Percentiles rank a stretch among this genome's conserved stretches.
Evolutionary conservation across 2,329 filamentous ascomycete genomes (phyloP).

Genomic region (Sordariomycetes sp.): DNA sequence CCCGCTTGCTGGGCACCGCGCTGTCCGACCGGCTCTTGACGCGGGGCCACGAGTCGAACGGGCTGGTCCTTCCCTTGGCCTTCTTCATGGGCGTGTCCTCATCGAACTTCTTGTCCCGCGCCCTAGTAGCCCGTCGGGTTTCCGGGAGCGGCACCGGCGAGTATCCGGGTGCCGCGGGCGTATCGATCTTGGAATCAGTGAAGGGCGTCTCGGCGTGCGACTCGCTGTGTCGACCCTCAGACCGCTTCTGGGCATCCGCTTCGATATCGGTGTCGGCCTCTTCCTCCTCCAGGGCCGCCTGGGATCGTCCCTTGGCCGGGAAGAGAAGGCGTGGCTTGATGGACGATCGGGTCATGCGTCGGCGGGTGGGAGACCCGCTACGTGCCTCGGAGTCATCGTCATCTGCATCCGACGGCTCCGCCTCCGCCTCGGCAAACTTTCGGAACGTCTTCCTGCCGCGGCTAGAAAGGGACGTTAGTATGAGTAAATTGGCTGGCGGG

Average conservation of each 20-base stretch:
- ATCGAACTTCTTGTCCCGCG: constrained; percentile 35
- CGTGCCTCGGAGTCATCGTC: constrained; percentile 18
- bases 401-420: constrained; percentile 24
- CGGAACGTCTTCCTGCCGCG: constrained; percentile 72
- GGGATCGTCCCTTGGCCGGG: constrained; percentile 38
- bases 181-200: neutral
- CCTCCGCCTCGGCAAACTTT: constrained; percentile 44
- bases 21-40: constrained; percentile 37
- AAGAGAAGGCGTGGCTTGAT: constrained; percentile 67
- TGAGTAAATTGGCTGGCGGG: neutral
- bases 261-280: constrained; percentile 51
- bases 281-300: constrained; percentile 39
- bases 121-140: constrained; percentile 49
- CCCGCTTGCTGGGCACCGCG: constrained; percentile 25
- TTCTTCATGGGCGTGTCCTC: constrained; percentile 29
- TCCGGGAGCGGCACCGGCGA: constrained; percentile 52
- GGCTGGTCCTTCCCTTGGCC: constrained; percentile 31
- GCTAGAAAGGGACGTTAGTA: constrained; percentile 31
- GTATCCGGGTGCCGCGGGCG: constrained; percentile 45
- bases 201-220: constrained; percentile 20
- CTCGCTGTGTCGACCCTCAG: neutral
- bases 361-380: constrained; percentile 14
- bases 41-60: constrained; percentile 59
- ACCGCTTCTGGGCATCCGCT: constrained; percentile 24
- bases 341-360: constrained; percentile 49